Evolutionary conservation across 768 basidiomycete genomes (phyloP).

Genomic region (Gyrodon lividus): DNA sequence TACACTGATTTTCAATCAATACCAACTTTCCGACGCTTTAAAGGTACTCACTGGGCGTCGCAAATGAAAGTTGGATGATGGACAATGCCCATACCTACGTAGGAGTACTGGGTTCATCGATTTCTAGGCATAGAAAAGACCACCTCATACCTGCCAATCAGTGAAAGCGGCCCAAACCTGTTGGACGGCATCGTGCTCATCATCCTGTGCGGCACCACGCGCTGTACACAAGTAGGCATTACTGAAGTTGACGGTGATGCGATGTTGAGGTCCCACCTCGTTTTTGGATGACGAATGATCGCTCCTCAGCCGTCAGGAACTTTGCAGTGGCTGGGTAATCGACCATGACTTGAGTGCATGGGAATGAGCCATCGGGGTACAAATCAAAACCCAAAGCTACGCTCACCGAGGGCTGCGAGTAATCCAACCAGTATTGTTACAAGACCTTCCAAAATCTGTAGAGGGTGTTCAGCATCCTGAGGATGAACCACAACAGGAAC

Average conservation of each 20-base stretch:
- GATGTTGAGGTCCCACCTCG: conserved; percentile 42
- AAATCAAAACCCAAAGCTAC: not conserved
- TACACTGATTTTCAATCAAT: conserved; percentile 41
- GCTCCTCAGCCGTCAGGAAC: conserved; percentile 63
- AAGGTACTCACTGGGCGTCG: conserved; percentile 52
- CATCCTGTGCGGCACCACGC: conserved; percentile 57
- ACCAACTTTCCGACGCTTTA: not conserved
- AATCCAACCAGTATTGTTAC: conserved; percentile 56
- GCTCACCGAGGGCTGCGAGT: conserved; percentile 47
- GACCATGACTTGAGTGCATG: conserved; percentile 43
- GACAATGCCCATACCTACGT: conserved; percentile 52
- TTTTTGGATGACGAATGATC: conserved; percentile 50
- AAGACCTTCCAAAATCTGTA: conserved; percentile 44
- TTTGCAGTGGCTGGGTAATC: conserved; percentile 58
- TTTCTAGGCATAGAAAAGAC: not conserved
- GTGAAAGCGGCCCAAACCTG: conserved; percentile 50
- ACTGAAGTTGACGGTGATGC: not conserved
- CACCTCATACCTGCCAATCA: conserved; percentile 55
- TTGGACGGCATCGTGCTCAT: conserved; percentile 52
- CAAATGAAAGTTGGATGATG: conserved; percentile 55
- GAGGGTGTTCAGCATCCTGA: conserved; percentile 46
- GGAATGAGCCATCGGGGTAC: conserved; percentile 21
- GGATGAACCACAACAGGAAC: conserved; percentile 62
- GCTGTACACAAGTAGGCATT: conserved; percentile 48
- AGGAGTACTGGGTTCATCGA: not conserved